Percentiles rank a stretch among this genome's conserved stretches.
Conservation (phyloP, 352 stramenopile species). For the Phytophthora pini region DNA sequence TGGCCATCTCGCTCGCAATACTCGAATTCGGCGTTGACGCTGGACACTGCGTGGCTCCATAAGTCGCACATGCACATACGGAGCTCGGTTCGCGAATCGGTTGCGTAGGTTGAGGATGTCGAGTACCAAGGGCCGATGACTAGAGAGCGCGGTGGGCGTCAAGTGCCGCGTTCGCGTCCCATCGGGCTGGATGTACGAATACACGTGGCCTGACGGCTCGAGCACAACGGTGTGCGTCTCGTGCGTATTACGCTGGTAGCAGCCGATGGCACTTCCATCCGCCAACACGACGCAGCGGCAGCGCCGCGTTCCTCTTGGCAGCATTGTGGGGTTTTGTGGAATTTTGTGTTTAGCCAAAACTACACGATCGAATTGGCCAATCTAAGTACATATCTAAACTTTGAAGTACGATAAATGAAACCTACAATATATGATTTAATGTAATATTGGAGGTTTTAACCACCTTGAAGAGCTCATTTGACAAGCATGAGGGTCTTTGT, state of each 20-base stretch:
- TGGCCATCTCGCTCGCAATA: constrained; percentile 42
- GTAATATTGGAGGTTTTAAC: not conserved
- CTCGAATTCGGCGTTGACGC: constrained; percentile 23
- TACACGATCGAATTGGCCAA: no score
- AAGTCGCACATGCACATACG: constrained; percentile 56
- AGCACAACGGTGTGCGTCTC: constrained; percentile 71
- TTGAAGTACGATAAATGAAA: no score
- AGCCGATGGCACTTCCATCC: constrained; percentile 55
- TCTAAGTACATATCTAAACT: no score
- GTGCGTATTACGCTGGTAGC: constrained; percentile 51
- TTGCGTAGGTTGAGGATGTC: constrained; percentile 65
- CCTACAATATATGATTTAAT: no score
- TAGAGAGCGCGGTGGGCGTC: constrained; percentile 58
- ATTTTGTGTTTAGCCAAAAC: no score
- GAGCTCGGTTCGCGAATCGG: constrained; percentile 37
- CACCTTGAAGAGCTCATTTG: constrained; percentile 2
- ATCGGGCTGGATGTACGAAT: constrained; percentile 59
- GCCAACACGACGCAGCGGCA: constrained; percentile 58
- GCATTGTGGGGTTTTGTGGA: not conserved
- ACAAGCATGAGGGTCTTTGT: constrained; percentile 51
- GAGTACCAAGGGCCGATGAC: constrained; percentile 48
- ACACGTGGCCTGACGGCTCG: constrained; percentile 62
- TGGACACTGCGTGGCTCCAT: constrained; percentile 20
- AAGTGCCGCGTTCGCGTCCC: constrained; percentile 62
- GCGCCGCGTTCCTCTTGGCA: constrained; percentile 21